Evolutionary conservation across 1,284 basidiomycete genomes (phyloP), one percentile per base, ranked within the genome.

Genomic region (Tylopilus orsonianus): DNA sequence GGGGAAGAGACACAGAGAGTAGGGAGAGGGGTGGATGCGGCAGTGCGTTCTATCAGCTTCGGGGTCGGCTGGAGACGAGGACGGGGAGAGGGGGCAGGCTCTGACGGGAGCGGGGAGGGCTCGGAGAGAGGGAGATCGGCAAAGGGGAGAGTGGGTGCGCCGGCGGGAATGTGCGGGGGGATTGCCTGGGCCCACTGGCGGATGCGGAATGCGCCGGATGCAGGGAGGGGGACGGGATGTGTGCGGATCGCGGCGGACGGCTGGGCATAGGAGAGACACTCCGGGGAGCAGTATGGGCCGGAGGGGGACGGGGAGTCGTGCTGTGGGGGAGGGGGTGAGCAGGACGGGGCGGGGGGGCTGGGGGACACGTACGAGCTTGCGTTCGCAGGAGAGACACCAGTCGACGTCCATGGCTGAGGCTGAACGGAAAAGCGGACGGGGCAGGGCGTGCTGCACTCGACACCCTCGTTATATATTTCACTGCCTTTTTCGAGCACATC

Each of bases 381-480:
- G 72, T 55, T 74, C 71, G 71, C 83, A 85, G 50, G 71, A 72
- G 56, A 85, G 72, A 64, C 84, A 85, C 83, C 83, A 85, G 70
- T 83, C 76, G 51, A 75, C 77, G 64, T 84, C 83, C 77, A 84
- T 80, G 51, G 58, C 37, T 13, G 12, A 16, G 36, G 36, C 44
- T 34, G 13, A 42, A 18, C 45, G 46, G 60, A 60, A 63, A 52
- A 24, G n/a, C 36, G 37, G 38, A 42, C 33, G 48, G 50, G 54
- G 49, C 19, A 48, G 60, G 50, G 50, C 48, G 56, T 51, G 43
- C 42, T 52, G 46, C 30, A 43, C n/a, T n/a, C n/a, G n/a, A n/a
- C n/a, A n/a, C 52, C 52, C 49, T 54, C 47, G 52, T 68, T 68
- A 64, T 63, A 66, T 63, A 53, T 62, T 37, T 48, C 23, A 52